These are phyloP conservation scores for Amaranthus palmeri DNA, from an alignment of 148 eudicot species.

Conservation along the genomic window DNA sequence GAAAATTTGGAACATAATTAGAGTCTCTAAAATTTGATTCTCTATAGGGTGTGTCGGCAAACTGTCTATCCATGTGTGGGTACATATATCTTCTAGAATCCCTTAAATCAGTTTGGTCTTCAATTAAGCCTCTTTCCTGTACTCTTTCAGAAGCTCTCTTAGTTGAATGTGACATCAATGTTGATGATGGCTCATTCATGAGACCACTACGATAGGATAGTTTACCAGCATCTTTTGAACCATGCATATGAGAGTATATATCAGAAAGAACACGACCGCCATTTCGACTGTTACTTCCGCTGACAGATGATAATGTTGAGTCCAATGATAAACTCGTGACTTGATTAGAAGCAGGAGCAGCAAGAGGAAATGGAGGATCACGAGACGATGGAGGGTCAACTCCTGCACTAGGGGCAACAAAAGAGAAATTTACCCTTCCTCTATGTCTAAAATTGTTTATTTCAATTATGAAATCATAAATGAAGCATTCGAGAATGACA, in stretches of 20 bases:
- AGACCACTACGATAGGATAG: slow-evolving; percentile 43
- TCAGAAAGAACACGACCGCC: slow-evolving; percentile 72
- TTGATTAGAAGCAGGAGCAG: slow-evolving; percentile 88
- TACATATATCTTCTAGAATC: slow-evolving; percentile 62
- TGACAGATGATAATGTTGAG: slow-evolving; percentile 46
- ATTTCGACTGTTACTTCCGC: slow-evolving; percentile 58
- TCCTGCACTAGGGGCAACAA: slow-evolving; percentile 83
- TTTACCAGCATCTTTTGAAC: slow-evolving; percentile 73
- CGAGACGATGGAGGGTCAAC: slow-evolving; percentile 99
- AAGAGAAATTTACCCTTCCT: slow-evolving; percentile 44
- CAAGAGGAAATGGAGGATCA: slow-evolving; percentile 94
- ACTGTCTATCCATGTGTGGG: slow-evolving; percentile 64
- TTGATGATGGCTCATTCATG: slow-evolving; percentile 53
- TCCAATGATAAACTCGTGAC: slow-evolving; percentile 53
- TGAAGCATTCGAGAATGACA: too few relatives aligned
- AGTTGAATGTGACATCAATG: slow-evolving; percentile 50
- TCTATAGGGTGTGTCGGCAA: slow-evolving; percentile 55
- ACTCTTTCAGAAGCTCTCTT: slow-evolving; percentile 65
- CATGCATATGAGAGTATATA: slow-evolving; percentile 70
- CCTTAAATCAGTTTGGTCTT: slow-evolving; percentile 52
- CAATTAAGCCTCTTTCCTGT: slow-evolving; percentile 59
- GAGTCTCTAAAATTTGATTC: slow-evolving; percentile 65
- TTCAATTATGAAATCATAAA: too few relatives aligned
- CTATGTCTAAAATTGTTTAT: not conserved
- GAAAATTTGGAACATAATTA: slow-evolving; percentile 78